A percentile compares a stretch with the other conserved stretches of the same genome.
phyloP scores from a whole-genome alignment of 495 filamentous ascomycete genomes.

The Hypoxylon cercidicola region DNA sequence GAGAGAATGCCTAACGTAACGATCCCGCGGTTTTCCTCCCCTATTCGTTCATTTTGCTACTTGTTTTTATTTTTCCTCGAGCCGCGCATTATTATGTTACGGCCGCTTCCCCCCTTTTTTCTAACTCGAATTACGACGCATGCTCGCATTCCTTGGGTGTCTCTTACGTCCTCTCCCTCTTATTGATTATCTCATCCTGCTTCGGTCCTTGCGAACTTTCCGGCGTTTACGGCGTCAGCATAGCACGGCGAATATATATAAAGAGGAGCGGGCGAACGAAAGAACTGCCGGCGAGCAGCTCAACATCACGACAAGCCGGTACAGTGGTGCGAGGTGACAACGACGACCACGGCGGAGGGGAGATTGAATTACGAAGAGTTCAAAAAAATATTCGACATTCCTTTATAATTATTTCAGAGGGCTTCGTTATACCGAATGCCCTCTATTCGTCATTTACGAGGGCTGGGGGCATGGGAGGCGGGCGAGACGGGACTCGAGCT shows the following conservation, averaged over 20 bases:
- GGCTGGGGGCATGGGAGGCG: conserved; percentile 4
- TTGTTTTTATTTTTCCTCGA: conserved; percentile 7
- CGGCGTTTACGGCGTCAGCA: conserved; percentile 40
- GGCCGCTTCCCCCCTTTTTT: conserved; percentile 5
- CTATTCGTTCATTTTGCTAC: conserved; percentile 9
- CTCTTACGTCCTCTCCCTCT: not conserved
- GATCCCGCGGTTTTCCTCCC: not conserved
- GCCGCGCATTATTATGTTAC: not conserved
- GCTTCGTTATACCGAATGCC: not conserved
- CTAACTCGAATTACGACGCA: conserved; percentile 5
- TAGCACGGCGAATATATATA: conserved; percentile 38
- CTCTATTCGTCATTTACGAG: conserved; percentile 14
- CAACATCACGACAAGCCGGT: conserved; percentile 11
- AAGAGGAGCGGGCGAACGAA: conserved; percentile 20
- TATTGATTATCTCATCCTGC: conserved; percentile 19
- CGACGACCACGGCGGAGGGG: conserved; percentile 2
- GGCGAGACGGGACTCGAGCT: conserved; percentile 11
- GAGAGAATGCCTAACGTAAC: not conserved
- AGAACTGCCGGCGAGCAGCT: conserved; percentile 36
- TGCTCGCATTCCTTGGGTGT: conserved; percentile 2
- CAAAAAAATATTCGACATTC: conserved; percentile 22
- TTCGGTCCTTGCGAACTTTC: conserved; percentile 12
- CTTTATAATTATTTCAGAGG: conserved; percentile 25
- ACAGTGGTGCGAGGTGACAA: not conserved
- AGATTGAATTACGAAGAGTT: conserved; percentile 31